A percentile compares a stretch with the other conserved stretches of the same genome.
Evolutionary conservation across 371 early-diverging fungal species (phyloP).

Genomic region (Rhizopus stolonifer): DNA sequence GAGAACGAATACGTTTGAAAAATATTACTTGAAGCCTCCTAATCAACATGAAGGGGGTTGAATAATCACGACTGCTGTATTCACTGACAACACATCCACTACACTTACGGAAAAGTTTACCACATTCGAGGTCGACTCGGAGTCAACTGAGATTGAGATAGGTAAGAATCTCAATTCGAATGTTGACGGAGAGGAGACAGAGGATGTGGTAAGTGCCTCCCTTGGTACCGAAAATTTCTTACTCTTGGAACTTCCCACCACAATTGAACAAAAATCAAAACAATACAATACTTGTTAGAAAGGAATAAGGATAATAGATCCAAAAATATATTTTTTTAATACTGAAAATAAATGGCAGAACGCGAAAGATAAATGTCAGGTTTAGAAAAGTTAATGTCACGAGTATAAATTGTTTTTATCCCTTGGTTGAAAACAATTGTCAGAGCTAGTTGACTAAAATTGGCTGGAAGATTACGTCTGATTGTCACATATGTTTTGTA

Average conservation of each 20-base stretch:
- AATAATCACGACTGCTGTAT: no score
- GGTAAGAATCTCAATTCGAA: not conserved
- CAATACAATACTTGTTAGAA: no score
- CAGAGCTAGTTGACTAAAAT: not conserved
- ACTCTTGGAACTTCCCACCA: no score
- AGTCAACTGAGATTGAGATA: not conserved
- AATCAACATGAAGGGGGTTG: no score
- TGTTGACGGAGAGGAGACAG: not conserved
- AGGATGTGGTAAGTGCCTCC: not conserved
- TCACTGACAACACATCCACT: no score
- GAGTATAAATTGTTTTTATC: not conserved
- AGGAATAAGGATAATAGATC: no score
- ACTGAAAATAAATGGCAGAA: no score
- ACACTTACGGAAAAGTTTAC: not conserved
- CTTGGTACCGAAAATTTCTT: not conserved
- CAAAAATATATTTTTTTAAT: no score
- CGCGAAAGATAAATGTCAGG: not conserved
- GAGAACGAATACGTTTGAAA: not conserved
- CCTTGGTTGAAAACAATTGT: no score
- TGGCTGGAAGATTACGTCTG: not conserved
- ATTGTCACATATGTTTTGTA: not conserved
- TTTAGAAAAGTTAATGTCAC: slow-evolving; percentile 1
- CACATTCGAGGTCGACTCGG: not conserved
- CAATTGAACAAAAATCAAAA: no score
- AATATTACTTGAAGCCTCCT: no score